Percentiles rank a stretch among this genome's conserved stretches.
Evolutionary conservation across 1,139 yeast genomes (phyloP).

Genomic region (Hansenula sp.): DNA sequence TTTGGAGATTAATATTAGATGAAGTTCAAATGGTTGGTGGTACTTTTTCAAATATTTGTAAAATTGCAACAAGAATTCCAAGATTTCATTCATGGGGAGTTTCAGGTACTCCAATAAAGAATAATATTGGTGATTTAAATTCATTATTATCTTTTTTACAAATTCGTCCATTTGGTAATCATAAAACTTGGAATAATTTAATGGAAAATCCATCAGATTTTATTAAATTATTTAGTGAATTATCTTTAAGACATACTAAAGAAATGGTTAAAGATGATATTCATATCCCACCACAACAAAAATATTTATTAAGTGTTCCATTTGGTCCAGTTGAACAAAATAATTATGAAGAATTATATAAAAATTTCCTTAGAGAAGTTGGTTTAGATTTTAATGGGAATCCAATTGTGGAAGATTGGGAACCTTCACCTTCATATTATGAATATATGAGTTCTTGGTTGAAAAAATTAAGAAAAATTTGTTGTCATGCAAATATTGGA

Average conservation of each 20-base stretch:
- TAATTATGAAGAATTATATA: constrained; percentile 63
- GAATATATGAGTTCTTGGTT: constrained; percentile 62
- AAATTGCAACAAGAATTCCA: constrained; percentile 75
- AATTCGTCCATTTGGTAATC: constrained; percentile 51
- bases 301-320: constrained; percentile 65
- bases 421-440: constrained; percentile 38
- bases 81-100: constrained; percentile 95
- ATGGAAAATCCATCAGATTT: constrained; percentile 37
- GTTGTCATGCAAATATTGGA: constrained; percentile 71
- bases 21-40: constrained; percentile 92
- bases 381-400: constrained; percentile 56
- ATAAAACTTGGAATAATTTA: constrained; percentile 28
- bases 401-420: constrained; percentile 48
- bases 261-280: constrained; percentile 78
- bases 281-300: constrained; percentile 67
- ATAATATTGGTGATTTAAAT: constrained; percentile 59
- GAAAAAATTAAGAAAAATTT: constrained; percentile 63
- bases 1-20: constrained; percentile 86
- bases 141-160: constrained; percentile 67
- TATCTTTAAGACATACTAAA: constrained; percentile 78
- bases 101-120: constrained; percentile 87
- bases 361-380: constrained; percentile 55
- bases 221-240: constrained; percentile 36
- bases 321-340: constrained; percentile 82
- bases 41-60: constrained; percentile 70